Evolutionary conservation across 768 basidiomycete species (phyloP).

Genomic region (Psilocybe sp.): DNA sequence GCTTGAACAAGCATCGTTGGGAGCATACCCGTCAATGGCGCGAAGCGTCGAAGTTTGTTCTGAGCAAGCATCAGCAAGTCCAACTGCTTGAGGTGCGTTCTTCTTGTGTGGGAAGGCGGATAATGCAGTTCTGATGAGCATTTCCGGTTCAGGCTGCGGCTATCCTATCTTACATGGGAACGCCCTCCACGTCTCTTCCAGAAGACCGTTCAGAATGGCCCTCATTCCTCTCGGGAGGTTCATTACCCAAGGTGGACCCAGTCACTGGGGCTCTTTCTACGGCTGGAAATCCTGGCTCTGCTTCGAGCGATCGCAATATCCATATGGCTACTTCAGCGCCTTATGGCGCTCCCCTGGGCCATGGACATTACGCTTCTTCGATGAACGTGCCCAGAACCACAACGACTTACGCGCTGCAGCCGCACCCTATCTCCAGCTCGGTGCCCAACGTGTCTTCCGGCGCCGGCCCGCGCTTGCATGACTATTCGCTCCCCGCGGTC

Average conservation of each 20-base stretch:
- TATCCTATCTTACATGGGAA: constrained; percentile 85
- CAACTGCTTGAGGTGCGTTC: constrained; percentile 84
- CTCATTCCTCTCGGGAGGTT: constrained; percentile 71
- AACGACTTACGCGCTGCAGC: constrained; percentile 11
- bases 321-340: neutral
- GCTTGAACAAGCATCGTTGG: constrained; percentile 97
- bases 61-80: constrained; percentile 97
- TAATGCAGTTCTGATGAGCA: neutral
- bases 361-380: constrained; percentile 2
- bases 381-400: neutral
- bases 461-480: constrained; percentile 60
- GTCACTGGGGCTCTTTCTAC: neutral
- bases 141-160: constrained; percentile 70
- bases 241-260: constrained; percentile 47
- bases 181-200: constrained; percentile 71
- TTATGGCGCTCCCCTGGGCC: neutral
- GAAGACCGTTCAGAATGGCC: constrained; percentile 95
- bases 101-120: constrained; percentile 1
- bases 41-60: constrained; percentile 81
- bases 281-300: neutral
- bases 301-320: constrained; percentile 7
- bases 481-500: constrained; percentile 51
- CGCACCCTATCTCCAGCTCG: constrained; percentile 20
- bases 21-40: constrained; percentile 97
- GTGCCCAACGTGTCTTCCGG: constrained; percentile 14